Evolutionary conservation across 768 basidiomycete genomes (phyloP), one percentile per base, ranked within the genome.

Genomic region (Mycena galericulata): DNA sequence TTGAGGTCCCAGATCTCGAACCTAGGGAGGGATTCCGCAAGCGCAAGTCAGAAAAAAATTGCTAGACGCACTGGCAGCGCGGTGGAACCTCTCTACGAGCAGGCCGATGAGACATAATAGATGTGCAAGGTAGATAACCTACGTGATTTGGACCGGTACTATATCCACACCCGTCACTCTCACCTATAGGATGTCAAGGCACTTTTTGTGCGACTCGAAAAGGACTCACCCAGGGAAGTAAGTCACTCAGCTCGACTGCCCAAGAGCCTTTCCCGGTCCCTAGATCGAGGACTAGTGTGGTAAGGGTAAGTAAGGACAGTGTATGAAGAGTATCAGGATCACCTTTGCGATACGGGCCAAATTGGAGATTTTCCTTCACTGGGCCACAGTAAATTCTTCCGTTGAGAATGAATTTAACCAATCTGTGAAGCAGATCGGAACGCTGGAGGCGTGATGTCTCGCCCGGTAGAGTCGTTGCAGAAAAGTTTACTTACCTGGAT

Each of bases 1-100:
- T 90, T 88, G 65, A 92, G 80, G 75, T 92, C 89, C 77, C 89
- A 92, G 17, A 92, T 82, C 72, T 92, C 92, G 74, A 91, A 92
- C 32, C 91, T 92, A 64, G 15, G 70, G 43, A 22, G 20, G 5
- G 6, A 14, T 36, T 36, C 8, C 34, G 14, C 6, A 6, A 36
- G 8, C 8, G 34, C 34, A 36, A 7, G 34, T 36, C 14, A 36
- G n/a, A n/a, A n/a, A 36, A 36, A 36, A 36, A 36, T 36, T 36
- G 8, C 34, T 36, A 14, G 34, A 61, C 55, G 40, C 36, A 66
- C 45, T 46, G 38, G 34, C 55, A 56, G 26, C 50, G 55, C 36
- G 43, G 15, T 27, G 60, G 65, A 30, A 59, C 65, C 45, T 71
- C 55, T 11, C 57, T 60, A 30, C 10, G 6, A 27, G 6, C 27